phyloP scores from a whole-genome alignment of 352 stramenopile species.

The Phytopythium helicoides region DNA sequence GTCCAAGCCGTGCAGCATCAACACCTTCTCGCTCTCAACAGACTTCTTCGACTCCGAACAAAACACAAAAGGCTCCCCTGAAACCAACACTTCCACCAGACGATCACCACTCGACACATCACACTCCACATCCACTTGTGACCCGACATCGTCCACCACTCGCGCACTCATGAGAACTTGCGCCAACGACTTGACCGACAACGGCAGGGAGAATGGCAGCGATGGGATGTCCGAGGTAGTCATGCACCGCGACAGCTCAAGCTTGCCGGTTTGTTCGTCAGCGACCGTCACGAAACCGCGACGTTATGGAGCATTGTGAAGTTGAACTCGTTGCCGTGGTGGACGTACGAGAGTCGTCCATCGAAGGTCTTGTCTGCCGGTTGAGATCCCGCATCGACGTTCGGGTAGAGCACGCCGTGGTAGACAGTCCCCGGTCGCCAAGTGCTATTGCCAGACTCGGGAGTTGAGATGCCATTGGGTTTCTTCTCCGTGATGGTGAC shows the following conservation, averaged over 20 bases:
- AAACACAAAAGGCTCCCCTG: constrained; percentile 33
- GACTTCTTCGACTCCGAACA: constrained; percentile 16
- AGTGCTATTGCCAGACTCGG: neutral
- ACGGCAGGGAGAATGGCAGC: no score
- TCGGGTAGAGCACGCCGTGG: constrained; percentile 11
- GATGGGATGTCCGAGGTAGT: constrained; percentile 14
- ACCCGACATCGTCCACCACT: constrained; percentile 20
- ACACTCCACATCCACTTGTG: constrained; percentile 13
- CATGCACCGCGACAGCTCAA: constrained; percentile 17
- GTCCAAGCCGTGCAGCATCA: constrained; percentile 7
- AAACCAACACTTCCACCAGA: constrained; percentile 27
- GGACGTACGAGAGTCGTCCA: constrained; percentile 22
- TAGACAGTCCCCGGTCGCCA: neutral
- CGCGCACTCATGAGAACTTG: constrained; percentile 12
- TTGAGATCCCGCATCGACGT: neutral
- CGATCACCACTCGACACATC: constrained; percentile 10
- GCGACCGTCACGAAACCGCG: constrained; percentile 28
- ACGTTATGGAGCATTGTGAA: constrained; percentile 26
- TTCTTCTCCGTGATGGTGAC: constrained; percentile 11
- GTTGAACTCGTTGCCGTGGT: constrained; percentile 24
- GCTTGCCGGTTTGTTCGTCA: constrained; percentile 13
- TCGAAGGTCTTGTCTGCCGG: constrained; percentile 20
- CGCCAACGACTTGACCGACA: constrained; percentile 14
- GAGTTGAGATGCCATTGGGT: neutral
- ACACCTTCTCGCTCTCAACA: no score